Base-by-base conservation (phyloP, 208 protist genomes). In the Leishmania tropica region DNA sequence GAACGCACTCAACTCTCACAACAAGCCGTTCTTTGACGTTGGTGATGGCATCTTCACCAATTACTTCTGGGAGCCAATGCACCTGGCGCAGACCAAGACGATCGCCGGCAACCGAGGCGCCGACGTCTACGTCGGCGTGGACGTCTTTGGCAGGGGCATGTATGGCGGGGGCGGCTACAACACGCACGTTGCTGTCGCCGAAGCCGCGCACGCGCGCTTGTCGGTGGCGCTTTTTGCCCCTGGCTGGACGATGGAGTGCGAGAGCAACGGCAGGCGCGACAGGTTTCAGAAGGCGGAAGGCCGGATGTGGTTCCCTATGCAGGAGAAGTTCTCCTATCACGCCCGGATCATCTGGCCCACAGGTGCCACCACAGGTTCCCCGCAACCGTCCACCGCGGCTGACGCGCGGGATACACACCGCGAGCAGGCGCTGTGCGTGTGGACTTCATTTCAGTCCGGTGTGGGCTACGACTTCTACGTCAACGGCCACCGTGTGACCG, bases 211-310 rank as follows among this genome's bases (percentile, higher is more conserved):
- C 3, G 56, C 76, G 10, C 60, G 84, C 7, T 79, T 95, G 54
- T 98, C 96, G 15, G 83, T 90, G 10, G 96, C 93, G 19, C 71
- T 99, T n/a, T 99, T 99, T 84, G 96, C 96, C 8, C 95, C 96
- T 24, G 95, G 79, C 6, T 99, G 95, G 96, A 95, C 94, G 37
- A 85, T 84, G 70, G 97, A 99, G 80, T 78, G 31, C 28, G 83
- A 89, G 77, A 84, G 88, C 17, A 15, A 87, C 24, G 85, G 85
- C 19, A 79, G 58, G 15, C 89, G 89, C 35, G 89, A 91, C 58
- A 81, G 65, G 19, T 96, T 94, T 82, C 82, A 88, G 24, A 31
- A n/a, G 40, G 84, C 90, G 21, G 88, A 96, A 51, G 81, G 85
- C 75, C 74, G 77, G 10, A 71, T 96, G 85, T 95, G 92, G 92